Base-by-base conservation (phyloP, 805 yeast genomes). In the Blastobotrys chiropterorum region DNA sequence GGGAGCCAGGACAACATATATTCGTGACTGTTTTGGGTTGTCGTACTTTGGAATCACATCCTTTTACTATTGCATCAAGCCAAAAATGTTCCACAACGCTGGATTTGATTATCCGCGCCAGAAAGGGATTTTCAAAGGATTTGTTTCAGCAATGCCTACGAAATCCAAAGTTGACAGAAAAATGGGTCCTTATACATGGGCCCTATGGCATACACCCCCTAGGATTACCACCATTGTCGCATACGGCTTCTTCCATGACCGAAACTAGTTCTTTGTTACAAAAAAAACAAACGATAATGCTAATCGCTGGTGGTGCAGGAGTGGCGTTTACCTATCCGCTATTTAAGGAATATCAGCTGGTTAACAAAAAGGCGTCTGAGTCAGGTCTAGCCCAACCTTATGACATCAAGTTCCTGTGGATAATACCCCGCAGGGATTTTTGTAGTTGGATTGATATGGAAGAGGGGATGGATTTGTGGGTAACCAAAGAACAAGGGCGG, bases 231-330 rank as follows among this genome's bases (percentile, higher is more conserved):
- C n/a, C n/a, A n/a, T n/a, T n/a, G n/a, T n/a, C n/a, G n/a, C n/a
- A n/a, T n/a, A n/a, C n/a, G n/a, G n/a, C n/a, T n/a, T n/a, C n/a
- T n/a, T n/a, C n/a, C n/a, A n/a, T n/a, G n/a, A n/a, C n/a, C n/a
- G n/a, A n/a, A n/a, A n/a, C n/a, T n/a, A n/a, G n/a, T n/a, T n/a
- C n/a, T n/a, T n/a, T n/a, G n/a, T n/a, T n/a, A n/a, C n/a, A n/a
- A n/a, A n/a, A n/a, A n/a, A n/a, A n/a, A n/a, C 46, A 4, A 22
- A 30, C 2, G 51, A 57, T 64, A 34, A 50, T 64, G 40, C 61
- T 64, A 13, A 56, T 64, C 30, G 59, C 67, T 20, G 68, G 68
- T 16, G 68, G 68, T 11, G 63, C 68, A 8, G 68, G 68, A 21
- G 63, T 64, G 30, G 66, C 68, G 3, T 64, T 60, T 50, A 60